Evolutionary conservation across 805 yeast species (phyloP), one percentile per base, ranked within the genome.

Genomic region (Candida schatavii): DNA sequence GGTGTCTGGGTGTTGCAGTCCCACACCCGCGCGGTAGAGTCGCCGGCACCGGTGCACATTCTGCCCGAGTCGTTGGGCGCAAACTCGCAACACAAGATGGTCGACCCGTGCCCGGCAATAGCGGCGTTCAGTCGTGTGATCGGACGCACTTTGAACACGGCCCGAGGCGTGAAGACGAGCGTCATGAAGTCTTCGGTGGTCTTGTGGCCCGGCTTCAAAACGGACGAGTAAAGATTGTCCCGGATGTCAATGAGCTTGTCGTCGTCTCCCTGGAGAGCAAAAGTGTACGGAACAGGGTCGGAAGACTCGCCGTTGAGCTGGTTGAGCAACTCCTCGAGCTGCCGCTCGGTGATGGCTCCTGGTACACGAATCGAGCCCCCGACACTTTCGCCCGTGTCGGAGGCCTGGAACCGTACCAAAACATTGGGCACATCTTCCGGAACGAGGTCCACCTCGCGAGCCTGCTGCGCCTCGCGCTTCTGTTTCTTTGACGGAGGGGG

Each of bases 41-140:
- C 99, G 35, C 99, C 99, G 4, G 97, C 88, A 28, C 99, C 99
- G 0, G 97, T 85, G 31, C 87, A 93, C 84, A 90, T 81, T 51
- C 87, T 72, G 2, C 90, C 75, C 14, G 91, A 79, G 14, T 90
- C 83, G 55, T 85, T 75, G 23, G 99, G 99, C 2, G 99, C 95
- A 74, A 93, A 93, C 47, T 86, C 90, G 32, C 93, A 85, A 45
- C 97, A 87, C 49, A 93, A 69, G 46, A 93, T 88, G 0, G 98
- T 93, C 2, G 96, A 80, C 1, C 96, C 96, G 59, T 93, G 99
- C 4, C 99, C 99, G 2, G 95, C 79, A 41, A 93, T 91, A 0
- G 97, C 89, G 9, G 95, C 90, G 3, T 89, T 83, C 2, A 96
- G 82, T 55, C 98, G 72, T 0, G 97, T 88, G 13, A 93, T 87